These are phyloP conservation scores for Ichthyophonus hoferi DNA, from an alignment of 208 protist genomes.

Conservation along the genomic window DNA sequence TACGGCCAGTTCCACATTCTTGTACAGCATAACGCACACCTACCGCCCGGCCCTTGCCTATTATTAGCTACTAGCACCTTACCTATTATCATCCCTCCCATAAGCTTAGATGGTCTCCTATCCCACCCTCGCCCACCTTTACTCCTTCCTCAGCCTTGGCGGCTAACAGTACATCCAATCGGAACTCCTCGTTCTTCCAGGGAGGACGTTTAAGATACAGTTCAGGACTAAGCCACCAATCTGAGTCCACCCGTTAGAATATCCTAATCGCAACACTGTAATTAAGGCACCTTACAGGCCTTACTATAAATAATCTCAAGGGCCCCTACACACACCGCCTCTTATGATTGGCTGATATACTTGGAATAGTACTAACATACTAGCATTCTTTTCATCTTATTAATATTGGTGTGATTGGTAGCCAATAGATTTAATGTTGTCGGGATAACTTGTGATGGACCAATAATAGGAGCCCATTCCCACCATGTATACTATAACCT, in stretches of 20 bases:
- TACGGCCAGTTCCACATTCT: slow-evolving; percentile 36
- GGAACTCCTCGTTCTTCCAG: background rate
- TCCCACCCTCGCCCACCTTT: background rate
- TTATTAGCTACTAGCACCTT: background rate
- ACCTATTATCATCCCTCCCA: background rate
- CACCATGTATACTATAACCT: too few relatives aligned
- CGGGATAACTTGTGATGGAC: too few relatives aligned
- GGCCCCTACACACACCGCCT: too few relatives aligned
- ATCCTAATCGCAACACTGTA: background rate
- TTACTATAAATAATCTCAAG: too few relatives aligned
- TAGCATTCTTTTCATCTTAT: too few relatives aligned
- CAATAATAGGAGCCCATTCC: too few relatives aligned
- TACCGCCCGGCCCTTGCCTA: background rate
- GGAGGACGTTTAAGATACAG: slow-evolving; percentile 39
- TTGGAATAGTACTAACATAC: too few relatives aligned
- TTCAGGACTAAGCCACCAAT: slow-evolving; percentile 50
- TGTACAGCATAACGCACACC: slow-evolving; percentile 40
- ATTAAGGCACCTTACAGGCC: too few relatives aligned
- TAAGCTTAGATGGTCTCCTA: too few relatives aligned
- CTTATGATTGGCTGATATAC: too few relatives aligned
- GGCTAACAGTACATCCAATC: slow-evolving; percentile 20
- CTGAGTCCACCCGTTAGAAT: background rate
- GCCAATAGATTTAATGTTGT: too few relatives aligned
- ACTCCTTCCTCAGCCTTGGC: slow-evolving; percentile 16
- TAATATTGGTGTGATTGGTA: too few relatives aligned